phyloP scores from a whole-genome alignment of 164 flowering plant genomes.

The Paratinospora sagittata region DNA sequence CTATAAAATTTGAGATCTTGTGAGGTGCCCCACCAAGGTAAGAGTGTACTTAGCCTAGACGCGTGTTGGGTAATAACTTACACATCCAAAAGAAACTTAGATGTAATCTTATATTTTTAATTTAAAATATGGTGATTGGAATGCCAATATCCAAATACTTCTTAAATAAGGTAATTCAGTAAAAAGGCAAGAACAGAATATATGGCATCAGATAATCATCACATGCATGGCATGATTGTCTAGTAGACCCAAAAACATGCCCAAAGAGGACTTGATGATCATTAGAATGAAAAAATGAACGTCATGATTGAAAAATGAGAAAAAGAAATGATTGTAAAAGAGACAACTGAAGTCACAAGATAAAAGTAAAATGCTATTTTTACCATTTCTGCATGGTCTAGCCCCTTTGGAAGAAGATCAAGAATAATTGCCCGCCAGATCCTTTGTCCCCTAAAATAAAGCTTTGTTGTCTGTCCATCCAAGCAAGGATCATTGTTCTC shows the following conservation, averaged over 20 bases:
- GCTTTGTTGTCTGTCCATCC: slow-evolving; percentile 48
- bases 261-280: no score
- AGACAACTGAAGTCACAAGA: not conserved
- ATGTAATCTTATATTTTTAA: not conserved
- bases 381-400: slow-evolving; percentile 65
- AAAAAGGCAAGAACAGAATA: no score
- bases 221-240: no score
- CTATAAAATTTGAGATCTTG: no score
- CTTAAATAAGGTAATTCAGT: no score
- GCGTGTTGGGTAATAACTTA: no score
- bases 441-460: slow-evolving; percentile 88
- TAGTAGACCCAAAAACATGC: no score
- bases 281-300: not conserved
- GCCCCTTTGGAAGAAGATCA: slow-evolving; percentile 84
- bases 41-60: no score
- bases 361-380: not conserved
- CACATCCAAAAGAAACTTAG: no score
- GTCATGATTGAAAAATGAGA: not conserved
- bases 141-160: not conserved
- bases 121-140: not conserved
- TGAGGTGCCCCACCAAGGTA: no score
- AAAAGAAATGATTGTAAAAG: not conserved
- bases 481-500: not conserved
- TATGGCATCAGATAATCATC: no score
- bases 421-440: slow-evolving; percentile 82